Base-by-base conservation (phyloP, 305 asterid species). In the Withania somnifera region DNA sequence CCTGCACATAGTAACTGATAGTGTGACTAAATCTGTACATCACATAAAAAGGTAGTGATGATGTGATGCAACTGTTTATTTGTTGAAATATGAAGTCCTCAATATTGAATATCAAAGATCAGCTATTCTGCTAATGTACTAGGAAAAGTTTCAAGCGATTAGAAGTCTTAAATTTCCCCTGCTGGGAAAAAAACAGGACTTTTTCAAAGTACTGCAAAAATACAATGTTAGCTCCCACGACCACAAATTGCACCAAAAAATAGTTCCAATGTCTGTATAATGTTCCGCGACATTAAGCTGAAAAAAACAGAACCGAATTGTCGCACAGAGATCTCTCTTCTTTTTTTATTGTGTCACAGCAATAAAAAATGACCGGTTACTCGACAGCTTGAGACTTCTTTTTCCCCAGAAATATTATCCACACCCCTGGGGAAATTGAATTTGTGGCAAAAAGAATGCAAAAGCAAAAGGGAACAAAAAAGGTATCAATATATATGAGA, bases 1-100 rank as follows among this genome's bases (percentile, higher is more conserved):
- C 95, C 92, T 89, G 88, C 87, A 86, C 58, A 86, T 80, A 30
- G 67, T 81, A 84, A 11, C 58, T 38, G 60, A 83, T 58, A 52
- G 78, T 11, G 45, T 77, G 42, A 81, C 80, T 61, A 66, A 45
- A 36, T 82, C 38, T 22, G 69, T 24, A 75, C 26, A 75, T 26
- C 6, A 42, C 53, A 79, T 30, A 68, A n/a, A 47, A 75, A 50
- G 60, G 24, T 9, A 50, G 79, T 26, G 14, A 75, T 50, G 42
- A 26, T 50, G 79, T 1, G 24, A 75, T 68, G 34, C 34, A 66
- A 68, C 54, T 68, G 28, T 50, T 75, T 26, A 51, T 26, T 73
- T 26, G 79, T 17, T 50, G 60, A 75, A 75, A 26, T 8, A 28
- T 3, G 11, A 26, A 50, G 24, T 75, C 10, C 79, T 14, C 10